These are phyloP conservation scores for Cryphonectria naterciae DNA, from an alignment of 2,329 filamentous ascomycete genomes.

Conservation along the genomic window DNA sequence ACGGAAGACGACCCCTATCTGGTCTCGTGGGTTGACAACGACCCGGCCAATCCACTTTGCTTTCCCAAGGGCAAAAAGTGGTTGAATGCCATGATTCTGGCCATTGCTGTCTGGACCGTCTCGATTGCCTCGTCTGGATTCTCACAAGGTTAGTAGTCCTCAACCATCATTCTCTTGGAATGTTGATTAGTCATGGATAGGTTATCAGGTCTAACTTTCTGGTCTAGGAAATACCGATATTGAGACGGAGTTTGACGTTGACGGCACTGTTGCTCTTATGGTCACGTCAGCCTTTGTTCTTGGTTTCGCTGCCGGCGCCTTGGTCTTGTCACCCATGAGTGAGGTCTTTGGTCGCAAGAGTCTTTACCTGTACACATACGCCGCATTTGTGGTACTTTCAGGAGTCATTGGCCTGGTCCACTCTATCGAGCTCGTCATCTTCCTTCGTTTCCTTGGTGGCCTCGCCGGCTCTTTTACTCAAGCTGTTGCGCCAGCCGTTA, in stretches of 20 bases:
- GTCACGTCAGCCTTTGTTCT: conserved; percentile 36
- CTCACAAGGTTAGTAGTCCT: conserved; percentile 35
- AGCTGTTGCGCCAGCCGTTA: conserved; percentile 65
- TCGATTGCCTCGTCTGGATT: conserved; percentile 48
- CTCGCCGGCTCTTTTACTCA: conserved; percentile 64
- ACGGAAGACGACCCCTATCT: conserved; percentile 49
- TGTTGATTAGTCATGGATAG: not conserved
- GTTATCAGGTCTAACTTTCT: conserved; percentile 1
- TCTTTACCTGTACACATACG: conserved; percentile 62
- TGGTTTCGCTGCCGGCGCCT: conserved; percentile 31
- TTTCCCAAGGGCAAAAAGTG: conserved; percentile 45
- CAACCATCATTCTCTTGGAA: conserved; percentile 11
- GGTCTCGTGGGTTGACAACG: conserved; percentile 50
- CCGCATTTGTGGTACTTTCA: conserved; percentile 62
- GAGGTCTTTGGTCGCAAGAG: conserved; percentile 64
- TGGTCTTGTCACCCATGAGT: conserved; percentile 31
- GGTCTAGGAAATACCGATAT: conserved; percentile 42
- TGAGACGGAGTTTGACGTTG: conserved; percentile 43
- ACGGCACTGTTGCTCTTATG: conserved; percentile 45
- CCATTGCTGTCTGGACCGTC: conserved; percentile 47
- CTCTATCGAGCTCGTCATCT: conserved; percentile 62
- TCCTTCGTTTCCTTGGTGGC: conserved; percentile 67
- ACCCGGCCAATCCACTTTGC: conserved; percentile 49
- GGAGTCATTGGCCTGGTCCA: conserved; percentile 61
- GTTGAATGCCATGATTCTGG: conserved; percentile 44